Conservation (phyloP, 2,329 filamentous ascomycete species). For the Cladophialophora chaetospira region DNA sequence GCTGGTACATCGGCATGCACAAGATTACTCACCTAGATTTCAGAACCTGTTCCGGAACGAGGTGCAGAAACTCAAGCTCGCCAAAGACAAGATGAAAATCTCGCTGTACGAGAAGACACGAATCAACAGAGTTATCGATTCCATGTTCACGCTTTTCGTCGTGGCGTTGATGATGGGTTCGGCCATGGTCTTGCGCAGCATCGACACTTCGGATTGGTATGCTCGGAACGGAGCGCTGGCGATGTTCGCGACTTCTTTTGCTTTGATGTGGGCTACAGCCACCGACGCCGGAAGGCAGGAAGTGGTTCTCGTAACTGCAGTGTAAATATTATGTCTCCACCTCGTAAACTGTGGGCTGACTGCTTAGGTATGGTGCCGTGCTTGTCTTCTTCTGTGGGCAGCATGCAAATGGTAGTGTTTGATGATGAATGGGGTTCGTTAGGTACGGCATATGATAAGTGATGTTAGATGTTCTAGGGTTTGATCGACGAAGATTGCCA, state of each 20-base stretch:
- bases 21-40: neutral
- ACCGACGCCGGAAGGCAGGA: constrained; percentile 21
- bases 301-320: constrained; percentile 18
- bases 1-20: neutral
- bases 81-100: neutral
- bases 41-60: constrained; percentile 4
- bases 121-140: constrained; percentile 15
- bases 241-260: constrained; percentile 11
- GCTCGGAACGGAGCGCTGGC: constrained; percentile 9
- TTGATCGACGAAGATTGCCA: too few species aligned
- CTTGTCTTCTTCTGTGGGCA: constrained; percentile 19
- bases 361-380: constrained; percentile 21
- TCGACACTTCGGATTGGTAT: constrained; percentile 15
- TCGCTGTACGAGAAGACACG: constrained; percentile 15
- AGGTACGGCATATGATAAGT: too few species aligned
- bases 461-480: neutral
- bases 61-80: constrained; percentile 11
- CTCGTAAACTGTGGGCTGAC: neutral
- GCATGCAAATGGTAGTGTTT: neutral
- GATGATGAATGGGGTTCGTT: too few species aligned
- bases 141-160: constrained; percentile 17
- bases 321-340: constrained; percentile 2
- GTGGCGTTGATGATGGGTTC: constrained; percentile 16
- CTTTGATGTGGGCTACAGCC: constrained; percentile 17
- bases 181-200: constrained; percentile 11